Percentiles rank a stretch among this genome's conserved stretches.
Evolutionary conservation across 2,329 filamentous ascomycete genomes (phyloP).

Genomic region (Dactylellina drechsleri): DNA sequence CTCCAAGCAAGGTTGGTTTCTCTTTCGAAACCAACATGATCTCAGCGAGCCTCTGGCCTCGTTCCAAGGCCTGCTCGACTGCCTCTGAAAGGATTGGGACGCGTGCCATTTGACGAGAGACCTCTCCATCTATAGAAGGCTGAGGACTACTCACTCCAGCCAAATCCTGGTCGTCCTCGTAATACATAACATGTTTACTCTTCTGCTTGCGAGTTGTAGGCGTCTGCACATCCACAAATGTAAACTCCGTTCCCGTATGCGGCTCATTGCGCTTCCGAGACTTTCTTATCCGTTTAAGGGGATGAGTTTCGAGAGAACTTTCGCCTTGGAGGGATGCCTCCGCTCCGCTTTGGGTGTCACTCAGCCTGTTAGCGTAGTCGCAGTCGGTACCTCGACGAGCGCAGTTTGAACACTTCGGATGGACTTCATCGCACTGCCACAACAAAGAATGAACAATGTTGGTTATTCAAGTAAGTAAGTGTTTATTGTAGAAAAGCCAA

Average conservation of each 20-base stretch:
- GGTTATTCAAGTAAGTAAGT: too few species aligned
- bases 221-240: slow-evolving; percentile 30
- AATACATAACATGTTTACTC: neutral
- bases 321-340: neutral
- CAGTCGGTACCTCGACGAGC: slow-evolving; percentile 28
- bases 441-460: too few species aligned
- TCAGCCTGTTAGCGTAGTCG: slow-evolving; percentile 13
- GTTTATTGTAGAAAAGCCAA: too few species aligned
- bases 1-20: slow-evolving; percentile 9
- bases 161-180: neutral
- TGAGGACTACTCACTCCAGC: too few species aligned
- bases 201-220: slow-evolving; percentile 19
- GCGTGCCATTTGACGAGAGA: neutral
- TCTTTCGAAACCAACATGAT: slow-evolving; percentile 25
- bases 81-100: neutral
- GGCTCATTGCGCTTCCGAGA: slow-evolving; percentile 26
- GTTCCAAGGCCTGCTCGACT: slow-evolving; percentile 20
- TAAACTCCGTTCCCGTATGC: slow-evolving; percentile 5
- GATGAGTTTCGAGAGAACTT: neutral
- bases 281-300: slow-evolving; percentile 6
- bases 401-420: slow-evolving; percentile 38
- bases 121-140: too few species aligned
- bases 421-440: slow-evolving; percentile 37
- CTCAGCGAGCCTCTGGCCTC: slow-evolving; percentile 29
- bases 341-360: neutral